Evolutionary conservation across 2,329 filamentous ascomycete species (phyloP), one percentile per base, ranked within the genome.

Genomic region (Trichoderma sp.): DNA sequence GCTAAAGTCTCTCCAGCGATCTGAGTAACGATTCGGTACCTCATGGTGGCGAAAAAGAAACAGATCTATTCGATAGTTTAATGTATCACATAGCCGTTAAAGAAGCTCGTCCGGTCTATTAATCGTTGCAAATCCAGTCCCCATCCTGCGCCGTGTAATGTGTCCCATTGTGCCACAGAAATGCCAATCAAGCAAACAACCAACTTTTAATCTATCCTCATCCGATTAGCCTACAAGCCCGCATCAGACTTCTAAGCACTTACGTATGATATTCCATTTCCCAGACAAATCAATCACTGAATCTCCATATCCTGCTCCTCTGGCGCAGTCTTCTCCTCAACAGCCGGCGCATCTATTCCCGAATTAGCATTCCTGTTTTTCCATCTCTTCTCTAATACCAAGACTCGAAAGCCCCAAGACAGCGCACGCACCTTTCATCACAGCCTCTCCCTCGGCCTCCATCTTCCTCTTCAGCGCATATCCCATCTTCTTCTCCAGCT

Each of bases 401-500:
- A 10, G 17, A 19, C 32, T 17, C 42, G n/a, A 34, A 3, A 9
- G n/a, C 7, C 13, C 9, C 9, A 34, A 58, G 3, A 12, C n/a
- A 68, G 64, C n/a, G n/a, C n/a, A 61, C 76, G 54, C 54, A 83
- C 82, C 82, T 71, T 82, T 80, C 81, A 84, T 85, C 73, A 76
- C 82, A 4, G 81, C 81, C 70, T 83, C 84, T 13, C 83, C 84
- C 48, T 82, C 82, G 1, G 76, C 81, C 70, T 81, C 84, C 74
- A 81, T 81, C 77, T 83, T 85, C 68, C 86, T 79, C 80, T 83
- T 82, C 66, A 86, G 67, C 19, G 84, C 85, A 71, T 87, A 79
- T 2, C 79, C 80, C 76, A 86, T 73, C 77, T 83, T 81, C 80
- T 83, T 82, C 75, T 87, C 83, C 42, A 87, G 67, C 82, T 87